These are phyloP conservation scores for Yamadazyma paraphyllophila DNA, from an alignment of 805 yeast genomes.

Conservation along the genomic window DNA sequence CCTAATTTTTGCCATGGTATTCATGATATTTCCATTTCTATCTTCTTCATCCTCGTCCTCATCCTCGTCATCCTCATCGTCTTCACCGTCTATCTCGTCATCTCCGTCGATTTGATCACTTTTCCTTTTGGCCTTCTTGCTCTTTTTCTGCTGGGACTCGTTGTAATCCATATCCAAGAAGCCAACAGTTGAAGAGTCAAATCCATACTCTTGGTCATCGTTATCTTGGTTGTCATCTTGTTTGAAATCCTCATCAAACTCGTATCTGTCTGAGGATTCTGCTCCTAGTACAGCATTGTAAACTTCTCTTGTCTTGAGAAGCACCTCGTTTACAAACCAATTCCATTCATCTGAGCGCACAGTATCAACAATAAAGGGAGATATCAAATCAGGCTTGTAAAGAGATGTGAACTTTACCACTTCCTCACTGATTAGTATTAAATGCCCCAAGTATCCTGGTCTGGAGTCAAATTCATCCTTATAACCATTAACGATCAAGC, in stretches of 20 bases:
- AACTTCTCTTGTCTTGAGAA: conserved; percentile 52
- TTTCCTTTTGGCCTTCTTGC: neutral
- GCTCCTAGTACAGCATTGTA: conserved; percentile 59
- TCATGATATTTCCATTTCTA: conserved; percentile 21
- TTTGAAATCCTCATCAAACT: conserved; percentile 13
- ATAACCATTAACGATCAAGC: conserved; percentile 25
- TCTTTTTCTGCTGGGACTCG: neutral
- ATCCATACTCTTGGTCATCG: conserved; percentile 21
- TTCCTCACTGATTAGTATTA: conserved; percentile 91
- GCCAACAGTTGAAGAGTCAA: conserved; percentile 2
- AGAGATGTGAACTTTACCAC: conserved; percentile 81
- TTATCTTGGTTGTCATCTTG: conserved; percentile 12
- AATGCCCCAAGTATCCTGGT: conserved; percentile 96
- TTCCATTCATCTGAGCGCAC: conserved; percentile 50
- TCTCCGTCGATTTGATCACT: neutral
- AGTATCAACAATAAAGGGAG: conserved; percentile 51
- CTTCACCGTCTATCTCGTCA: neutral
- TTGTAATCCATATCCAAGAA: neutral
- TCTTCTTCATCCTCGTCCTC: conserved; percentile 14
- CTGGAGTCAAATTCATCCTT: conserved; percentile 48
- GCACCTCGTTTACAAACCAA: conserved; percentile 47
- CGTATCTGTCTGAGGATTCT: conserved; percentile 13
- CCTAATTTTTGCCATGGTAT: conserved; percentile 18
- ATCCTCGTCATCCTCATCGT: neutral
- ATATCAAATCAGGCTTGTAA: conserved; percentile 57